Percentiles rank a stretch among this genome's conserved stretches.
phyloP scores from a whole-genome alignment of 345 rosid genomes.

The Rhodomyrtus tomentosa region DNA sequence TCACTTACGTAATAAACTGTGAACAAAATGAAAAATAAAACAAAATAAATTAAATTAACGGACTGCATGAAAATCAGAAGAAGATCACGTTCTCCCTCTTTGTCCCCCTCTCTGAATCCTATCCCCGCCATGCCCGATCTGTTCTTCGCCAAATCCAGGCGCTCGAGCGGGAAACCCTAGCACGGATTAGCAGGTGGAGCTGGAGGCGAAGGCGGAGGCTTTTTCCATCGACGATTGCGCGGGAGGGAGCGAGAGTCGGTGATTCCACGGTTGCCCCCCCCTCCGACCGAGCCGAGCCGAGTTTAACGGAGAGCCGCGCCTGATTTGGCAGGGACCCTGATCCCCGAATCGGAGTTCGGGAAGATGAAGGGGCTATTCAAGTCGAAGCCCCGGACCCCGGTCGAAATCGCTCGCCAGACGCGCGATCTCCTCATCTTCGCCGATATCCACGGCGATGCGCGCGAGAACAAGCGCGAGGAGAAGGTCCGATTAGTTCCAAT shows the following conservation, averaged over 20 bases:
- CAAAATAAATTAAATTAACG: not conserved
- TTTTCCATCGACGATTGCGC: not conserved
- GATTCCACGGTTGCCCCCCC: not conserved
- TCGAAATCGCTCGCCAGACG: constrained; percentile 29
- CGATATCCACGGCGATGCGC: constrained; percentile 11
- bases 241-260: not conserved
- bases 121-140: not conserved
- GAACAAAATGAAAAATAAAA: not conserved
- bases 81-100: not conserved
- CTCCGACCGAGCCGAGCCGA: not conserved
- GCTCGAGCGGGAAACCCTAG: not conserved
- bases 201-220: not conserved
- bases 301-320: not conserved
- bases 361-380: constrained; percentile 42
- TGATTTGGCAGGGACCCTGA: not conserved
- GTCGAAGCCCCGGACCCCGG: constrained; percentile 35
- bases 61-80: not conserved
- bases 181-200: not conserved
- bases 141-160: not conserved
- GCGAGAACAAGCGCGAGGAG: constrained; percentile 35
- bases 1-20: no score
- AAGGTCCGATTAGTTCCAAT: constrained; percentile 15
- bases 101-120: not conserved
- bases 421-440: constrained; percentile 31
- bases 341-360: not conserved